These are phyloP conservation scores for Simplicillium sp. DNA, from an alignment of 2,329 filamentous ascomycete genomes.

Conservation along the genomic window DNA sequence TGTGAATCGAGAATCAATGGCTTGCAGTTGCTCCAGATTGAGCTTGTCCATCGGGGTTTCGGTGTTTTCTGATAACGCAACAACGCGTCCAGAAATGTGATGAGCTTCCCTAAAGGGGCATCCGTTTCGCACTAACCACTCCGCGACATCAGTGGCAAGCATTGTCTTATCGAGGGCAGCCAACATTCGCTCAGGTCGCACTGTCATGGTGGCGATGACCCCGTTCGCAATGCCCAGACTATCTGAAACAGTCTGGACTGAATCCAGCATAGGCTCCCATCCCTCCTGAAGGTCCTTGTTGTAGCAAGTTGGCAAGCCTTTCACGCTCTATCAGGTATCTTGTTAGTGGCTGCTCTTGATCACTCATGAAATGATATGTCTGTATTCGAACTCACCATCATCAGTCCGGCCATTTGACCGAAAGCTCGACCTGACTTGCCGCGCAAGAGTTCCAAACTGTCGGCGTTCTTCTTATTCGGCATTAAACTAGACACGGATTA, in stretches of 20 bases:
- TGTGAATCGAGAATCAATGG: slow-evolving; percentile 59
- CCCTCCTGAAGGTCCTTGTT: slow-evolving; percentile 91
- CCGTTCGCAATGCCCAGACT: slow-evolving; percentile 77
- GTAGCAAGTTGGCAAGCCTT: slow-evolving; percentile 69
- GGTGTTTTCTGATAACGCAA: slow-evolving; percentile 59
- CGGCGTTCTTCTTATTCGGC: slow-evolving; percentile 79
- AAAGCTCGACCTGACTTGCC: slow-evolving; percentile 44
- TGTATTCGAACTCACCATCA: too few relatives aligned
- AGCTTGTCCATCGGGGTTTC: slow-evolving; percentile 62
- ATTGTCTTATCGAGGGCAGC: slow-evolving; percentile 74
- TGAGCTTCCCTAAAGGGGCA: slow-evolving; percentile 75
- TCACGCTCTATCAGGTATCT: too few relatives aligned
- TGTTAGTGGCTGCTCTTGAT: too few relatives aligned
- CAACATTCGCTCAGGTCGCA: slow-evolving; percentile 66
- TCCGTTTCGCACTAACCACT: slow-evolving; percentile 54
- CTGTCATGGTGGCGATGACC: slow-evolving; percentile 63
- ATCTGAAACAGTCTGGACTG: slow-evolving; percentile 72
- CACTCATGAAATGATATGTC: too few relatives aligned
- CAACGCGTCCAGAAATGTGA: slow-evolving; percentile 64
- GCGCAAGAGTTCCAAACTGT: slow-evolving; percentile 60
- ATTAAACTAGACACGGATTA: too few relatives aligned
- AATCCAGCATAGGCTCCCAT: slow-evolving; percentile 76
- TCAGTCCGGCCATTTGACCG: slow-evolving; percentile 36
- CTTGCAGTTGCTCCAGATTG: slow-evolving; percentile 54
- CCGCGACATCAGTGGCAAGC: slow-evolving; percentile 64